phyloP scores from a whole-genome alignment of 2,329 filamentous ascomycete genomes.

The Sclerotinia spermophila region DNA sequence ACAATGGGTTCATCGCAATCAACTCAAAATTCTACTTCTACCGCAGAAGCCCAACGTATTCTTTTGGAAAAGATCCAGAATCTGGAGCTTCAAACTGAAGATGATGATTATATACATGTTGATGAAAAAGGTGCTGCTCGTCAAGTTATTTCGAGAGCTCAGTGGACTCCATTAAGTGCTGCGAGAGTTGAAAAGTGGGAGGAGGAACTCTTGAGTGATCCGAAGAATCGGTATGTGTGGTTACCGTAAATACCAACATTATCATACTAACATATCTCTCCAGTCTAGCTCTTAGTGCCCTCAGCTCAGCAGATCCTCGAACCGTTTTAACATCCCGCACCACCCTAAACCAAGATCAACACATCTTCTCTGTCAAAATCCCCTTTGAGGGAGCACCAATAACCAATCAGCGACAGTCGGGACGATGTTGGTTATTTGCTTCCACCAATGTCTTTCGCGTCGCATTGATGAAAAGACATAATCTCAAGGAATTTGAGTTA shows the following conservation, averaged over 20 bases:
- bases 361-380: conserved; percentile 80
- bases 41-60: not conserved
- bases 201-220: conserved; percentile 57
- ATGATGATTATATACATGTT: conserved; percentile 49
- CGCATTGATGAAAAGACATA: conserved; percentile 81
- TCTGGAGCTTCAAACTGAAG: not conserved
- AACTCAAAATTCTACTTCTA: not conserved
- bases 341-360: conserved; percentile 64
- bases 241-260: not conserved
- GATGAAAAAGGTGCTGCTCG: not conserved
- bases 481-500: conserved; percentile 75
- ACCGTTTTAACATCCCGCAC: conserved; percentile 62
- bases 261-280: not conserved
- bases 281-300: conserved; percentile 71
- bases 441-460: conserved; percentile 88
- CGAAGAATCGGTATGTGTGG: conserved; percentile 55
- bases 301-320: conserved; percentile 64
- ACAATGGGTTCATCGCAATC: conserved; percentile 1
- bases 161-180: conserved; percentile 46
- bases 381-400: conserved; percentile 78
- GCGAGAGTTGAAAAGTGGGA: conserved; percentile 56
- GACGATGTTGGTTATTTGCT: conserved; percentile 89
- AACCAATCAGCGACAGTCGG: conserved; percentile 78
- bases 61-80: not conserved
- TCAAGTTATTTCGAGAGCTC: conserved; percentile 34